Conservation (phyloP, 2,329 filamentous ascomycete genomes). For the Aspergillus nomiae region DNA sequence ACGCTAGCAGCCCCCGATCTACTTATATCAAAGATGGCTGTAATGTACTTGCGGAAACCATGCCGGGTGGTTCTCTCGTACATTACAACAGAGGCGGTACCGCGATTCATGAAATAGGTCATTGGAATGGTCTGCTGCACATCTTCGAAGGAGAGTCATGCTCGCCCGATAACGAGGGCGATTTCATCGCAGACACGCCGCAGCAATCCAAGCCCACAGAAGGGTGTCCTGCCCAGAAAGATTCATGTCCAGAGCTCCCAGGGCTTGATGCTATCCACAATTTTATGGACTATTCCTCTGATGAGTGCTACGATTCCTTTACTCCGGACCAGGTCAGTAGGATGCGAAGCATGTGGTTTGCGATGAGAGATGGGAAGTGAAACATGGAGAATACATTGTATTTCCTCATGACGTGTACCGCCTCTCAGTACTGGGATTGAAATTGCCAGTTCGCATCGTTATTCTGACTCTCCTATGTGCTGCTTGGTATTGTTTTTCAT, state of each 20-base stretch:
- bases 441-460: background rate
- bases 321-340: conserved; percentile 52
- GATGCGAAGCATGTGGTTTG: conserved; percentile 56
- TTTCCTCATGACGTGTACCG: conserved; percentile 1
- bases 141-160: conserved; percentile 47
- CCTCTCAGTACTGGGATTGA: background rate
- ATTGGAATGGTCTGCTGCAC: conserved; percentile 51
- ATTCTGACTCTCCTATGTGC: background rate
- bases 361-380: conserved; percentile 42
- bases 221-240: conserved; percentile 55
- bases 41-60: conserved; percentile 58
- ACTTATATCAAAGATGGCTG: conserved; percentile 58
- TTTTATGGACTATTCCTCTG: conserved; percentile 62
- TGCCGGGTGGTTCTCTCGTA: conserved; percentile 53
- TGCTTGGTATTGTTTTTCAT: background rate
- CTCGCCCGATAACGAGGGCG: conserved; percentile 36
- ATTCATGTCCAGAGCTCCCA: conserved; percentile 50
- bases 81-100: conserved; percentile 54
- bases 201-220: conserved; percentile 59
- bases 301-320: conserved; percentile 58
- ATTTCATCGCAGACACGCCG: conserved; percentile 49
- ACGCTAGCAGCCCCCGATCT: conserved; percentile 35
- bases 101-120: conserved; percentile 50
- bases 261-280: conserved; percentile 58
- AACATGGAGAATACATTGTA: background rate